Base-by-base conservation (phyloP, 2,329 filamentous ascomycete genomes). In the Sclerotiophoma versabilis region DNA sequence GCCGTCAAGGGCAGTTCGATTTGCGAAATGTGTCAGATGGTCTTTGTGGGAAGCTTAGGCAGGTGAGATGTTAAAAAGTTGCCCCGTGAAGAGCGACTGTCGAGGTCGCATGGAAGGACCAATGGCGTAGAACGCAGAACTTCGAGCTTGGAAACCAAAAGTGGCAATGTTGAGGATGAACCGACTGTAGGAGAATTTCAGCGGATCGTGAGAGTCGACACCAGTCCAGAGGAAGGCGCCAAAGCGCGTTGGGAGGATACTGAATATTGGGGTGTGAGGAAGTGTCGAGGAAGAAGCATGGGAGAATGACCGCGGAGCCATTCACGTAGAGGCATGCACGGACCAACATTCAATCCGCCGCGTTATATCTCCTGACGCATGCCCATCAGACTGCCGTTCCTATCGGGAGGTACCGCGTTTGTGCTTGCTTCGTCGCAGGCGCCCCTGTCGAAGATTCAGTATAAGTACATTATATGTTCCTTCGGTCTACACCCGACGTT, bases 71-170 rank as follows among this genome's bases (percentile, higher is more conserved):
- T 58, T 65, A 60, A 62, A 49, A 57, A 63, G 57, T 58, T 58
- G 64, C 62, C 68, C 63, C 64, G 47, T 62, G 43, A 63, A 63
- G 51, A 58, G 58, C 55, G 68, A 63, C 68, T 73, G 72, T 75
- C 72, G 73, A 69, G 63, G 66, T 64, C 68, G 68, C 69, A 74
- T 74, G 60, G 64, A 67, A 62, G 59, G 65, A 62, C 63, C 55
- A 62, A 69, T 58, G 63, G 71, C 70, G 70, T 66, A 73, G 65
- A 66, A 72, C 57, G 55, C 63, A 58, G 62, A 67, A 66, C 54
- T 59, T 56, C 47, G 46, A 59, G 50, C 61, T 33, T 54, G 58
- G 50, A 48, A 49, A 58, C 52, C 34, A 54, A 58, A 62, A 57
- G 60, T 39, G 39, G 53, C 42, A 52, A 53, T 51, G 60, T 51